Evolutionary conservation across 495 filamentous ascomycete genomes (phyloP).

Genomic region (Terfezia claveryi): DNA sequence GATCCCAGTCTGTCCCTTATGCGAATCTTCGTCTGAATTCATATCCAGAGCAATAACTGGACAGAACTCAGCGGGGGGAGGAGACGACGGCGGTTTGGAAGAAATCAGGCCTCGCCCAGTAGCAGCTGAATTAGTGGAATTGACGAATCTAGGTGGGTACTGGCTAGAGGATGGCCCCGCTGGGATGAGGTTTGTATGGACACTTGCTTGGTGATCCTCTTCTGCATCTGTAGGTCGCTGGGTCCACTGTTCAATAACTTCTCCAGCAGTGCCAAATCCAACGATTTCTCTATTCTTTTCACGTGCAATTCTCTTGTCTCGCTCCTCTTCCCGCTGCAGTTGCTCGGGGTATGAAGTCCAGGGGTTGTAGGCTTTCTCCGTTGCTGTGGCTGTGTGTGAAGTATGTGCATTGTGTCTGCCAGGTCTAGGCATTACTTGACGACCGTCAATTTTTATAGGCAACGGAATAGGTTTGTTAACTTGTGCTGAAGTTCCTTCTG

Average conservation of each 20-base stretch:
- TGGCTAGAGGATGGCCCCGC: slow-evolving; percentile 7
- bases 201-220: slow-evolving; percentile 1
- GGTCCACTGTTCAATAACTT: slow-evolving; percentile 15
- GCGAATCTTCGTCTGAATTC: slow-evolving; percentile 3
- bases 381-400: too few relatives aligned
- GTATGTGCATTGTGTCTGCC: too few relatives aligned
- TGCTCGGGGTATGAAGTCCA: not conserved
- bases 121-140: too few relatives aligned
- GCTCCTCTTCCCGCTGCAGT: not conserved
- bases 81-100: too few relatives aligned
- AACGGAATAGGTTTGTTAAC: too few relatives aligned
- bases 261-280: slow-evolving; percentile 4
- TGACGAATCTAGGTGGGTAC: slow-evolving; percentile 14
- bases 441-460: too few relatives aligned
- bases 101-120: too few relatives aligned
- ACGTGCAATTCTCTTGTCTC: slow-evolving; percentile 10
- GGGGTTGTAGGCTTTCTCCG: slow-evolving; percentile 1
- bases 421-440: too few relatives aligned
- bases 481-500: too few relatives aligned
- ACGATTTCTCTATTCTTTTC: slow-evolving; percentile 1
- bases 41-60: slow-evolving; percentile 13
- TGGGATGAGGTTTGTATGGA: not conserved
- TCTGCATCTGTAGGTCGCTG: slow-evolving; percentile 7
- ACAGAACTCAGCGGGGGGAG: slow-evolving; percentile 4
- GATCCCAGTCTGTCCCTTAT: not conserved